A percentile compares a stretch with the other conserved stretches of the same genome.
Evolutionary conservation across 352 stramenopile genomes (phyloP).

Genomic region (Saprolegnia diclina): DNA sequence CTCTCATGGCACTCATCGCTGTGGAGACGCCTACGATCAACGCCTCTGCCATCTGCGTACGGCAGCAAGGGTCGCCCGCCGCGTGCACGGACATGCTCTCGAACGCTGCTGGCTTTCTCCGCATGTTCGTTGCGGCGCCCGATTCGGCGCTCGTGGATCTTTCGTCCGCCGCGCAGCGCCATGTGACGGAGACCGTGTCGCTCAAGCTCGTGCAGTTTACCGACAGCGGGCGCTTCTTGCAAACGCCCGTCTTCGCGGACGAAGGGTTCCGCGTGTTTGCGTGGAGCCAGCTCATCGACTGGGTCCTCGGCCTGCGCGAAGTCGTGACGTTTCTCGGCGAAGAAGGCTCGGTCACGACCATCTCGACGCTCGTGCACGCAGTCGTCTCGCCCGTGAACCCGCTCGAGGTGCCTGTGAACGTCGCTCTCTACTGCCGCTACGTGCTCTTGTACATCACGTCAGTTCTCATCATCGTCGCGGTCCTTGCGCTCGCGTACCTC

Average conservation of each 20-base stretch:
- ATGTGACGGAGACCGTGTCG: background rate
- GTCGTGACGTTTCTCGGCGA: constrained; percentile 1
- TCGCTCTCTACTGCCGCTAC: constrained; percentile 11
- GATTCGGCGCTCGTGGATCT: background rate
- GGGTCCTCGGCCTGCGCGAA: constrained; percentile 8
- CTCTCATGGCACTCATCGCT: background rate
- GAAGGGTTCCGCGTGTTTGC: background rate
- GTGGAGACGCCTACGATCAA: background rate
- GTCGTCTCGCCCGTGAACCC: constrained; percentile 5
- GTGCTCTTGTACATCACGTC: constrained; percentile 8
- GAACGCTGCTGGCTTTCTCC: background rate
- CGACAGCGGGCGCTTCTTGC: background rate
- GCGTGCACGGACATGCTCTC: background rate
- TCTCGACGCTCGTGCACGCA: background rate
- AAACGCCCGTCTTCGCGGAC: background rate
- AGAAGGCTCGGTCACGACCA: background rate
- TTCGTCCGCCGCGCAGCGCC: background rate
- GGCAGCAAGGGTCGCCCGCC: background rate
- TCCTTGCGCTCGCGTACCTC: background rate
- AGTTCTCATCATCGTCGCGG: constrained; percentile 4
- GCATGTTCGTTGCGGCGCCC: background rate
- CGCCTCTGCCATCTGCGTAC: background rate
- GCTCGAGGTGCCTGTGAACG: constrained; percentile 9
- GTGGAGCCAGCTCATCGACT: constrained; percentile 13
- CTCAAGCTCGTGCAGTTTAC: background rate